These are phyloP conservation scores for Cadophora sp. DNA, from an alignment of 2,329 filamentous ascomycete genomes.

Conservation along the genomic window DNA sequence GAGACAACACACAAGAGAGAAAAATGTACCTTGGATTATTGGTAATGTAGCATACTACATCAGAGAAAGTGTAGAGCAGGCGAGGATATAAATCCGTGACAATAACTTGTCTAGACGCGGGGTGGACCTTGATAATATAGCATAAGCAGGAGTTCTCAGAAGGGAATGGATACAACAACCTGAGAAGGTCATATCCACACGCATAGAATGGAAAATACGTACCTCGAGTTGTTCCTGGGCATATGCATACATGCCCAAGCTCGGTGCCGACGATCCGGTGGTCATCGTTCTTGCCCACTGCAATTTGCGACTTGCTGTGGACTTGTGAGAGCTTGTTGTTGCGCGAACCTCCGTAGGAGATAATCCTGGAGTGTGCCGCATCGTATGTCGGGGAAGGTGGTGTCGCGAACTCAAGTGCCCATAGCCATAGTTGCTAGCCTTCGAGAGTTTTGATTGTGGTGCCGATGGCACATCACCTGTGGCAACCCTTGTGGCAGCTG, in stretches of 20 bases:
- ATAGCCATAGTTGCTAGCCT: not conserved
- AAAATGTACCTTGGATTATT: conserved; percentile 13
- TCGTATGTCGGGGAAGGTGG: not conserved
- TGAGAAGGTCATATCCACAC: too few relatives aligned
- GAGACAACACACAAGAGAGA: not conserved
- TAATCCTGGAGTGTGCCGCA: not conserved
- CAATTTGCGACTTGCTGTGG: conserved; percentile 6
- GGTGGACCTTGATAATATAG: too few relatives aligned
- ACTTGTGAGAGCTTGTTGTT: not conserved
- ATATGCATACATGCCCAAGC: too few relatives aligned
- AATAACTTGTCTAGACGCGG: not conserved
- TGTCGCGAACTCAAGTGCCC: not conserved
- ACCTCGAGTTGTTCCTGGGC: too few relatives aligned
- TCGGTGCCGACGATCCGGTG: not conserved
- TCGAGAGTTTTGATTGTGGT: not conserved
- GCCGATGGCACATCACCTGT: not conserved
- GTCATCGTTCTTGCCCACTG: conserved; percentile 2
- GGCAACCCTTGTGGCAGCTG: conserved; percentile 5
- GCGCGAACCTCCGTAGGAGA: not conserved
- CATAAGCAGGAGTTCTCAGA: too few relatives aligned
- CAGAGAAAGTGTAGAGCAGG: conserved; percentile 20
- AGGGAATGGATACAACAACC: too few relatives aligned
- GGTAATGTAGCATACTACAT: conserved; percentile 21
- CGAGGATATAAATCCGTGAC: conserved; percentile 15
- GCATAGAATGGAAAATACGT: too few relatives aligned